Base-by-base conservation (phyloP, 345 rosid genomes). In the Moricandia moricandioides region DNA sequence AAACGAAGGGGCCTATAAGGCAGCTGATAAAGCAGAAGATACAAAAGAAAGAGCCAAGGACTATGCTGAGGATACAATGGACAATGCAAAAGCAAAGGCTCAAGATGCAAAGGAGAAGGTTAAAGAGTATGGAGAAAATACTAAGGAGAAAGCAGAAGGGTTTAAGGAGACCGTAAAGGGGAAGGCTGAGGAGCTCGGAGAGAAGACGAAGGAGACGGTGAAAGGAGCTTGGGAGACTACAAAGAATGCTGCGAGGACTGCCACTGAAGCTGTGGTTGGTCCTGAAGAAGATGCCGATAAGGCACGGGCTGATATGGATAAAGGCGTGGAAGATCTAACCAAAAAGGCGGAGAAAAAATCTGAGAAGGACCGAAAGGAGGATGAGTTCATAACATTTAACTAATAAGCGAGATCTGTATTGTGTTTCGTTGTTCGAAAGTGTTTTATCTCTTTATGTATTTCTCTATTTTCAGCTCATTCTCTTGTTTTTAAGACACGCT, bases 161-260 rank as follows among this genome's bases (percentile, higher is more conserved):
- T 2, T 68, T 52, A 79, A 79, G 61, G 82, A 79, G 62, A 73
- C 55, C 2, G 79, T 79, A 51, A 79, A 73, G 14, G 78, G 34
- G 43, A 79, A 62, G 49, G 79, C 79, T 24, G 78, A 69, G 35
- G 75, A 79, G 8, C 60, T 79, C 31, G 81, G 78, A 39, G 81
- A 73, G 74, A 73, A 78, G 65, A 73, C 81, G 0, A 79, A 79
- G 62, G 82, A 73, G 55, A 73, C 79, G 4, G 79, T 69, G 17
- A 73, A 79, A 68, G 82, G 66, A 68, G 79, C 82, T 69, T 79
- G 82, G 82, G 79, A 79, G 68, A 57, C 33, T 14, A 74, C 82
- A 0, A 79, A 79, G 55, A 30, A 56, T 6, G 70, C 68, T 31
- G 79, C 82, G 0, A 33, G 33, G 58, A 79, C 49, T 7, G 67